Evolutionary conservation across 305 asterid genomes (phyloP).

Genomic region (Petunia hybrid): DNA sequence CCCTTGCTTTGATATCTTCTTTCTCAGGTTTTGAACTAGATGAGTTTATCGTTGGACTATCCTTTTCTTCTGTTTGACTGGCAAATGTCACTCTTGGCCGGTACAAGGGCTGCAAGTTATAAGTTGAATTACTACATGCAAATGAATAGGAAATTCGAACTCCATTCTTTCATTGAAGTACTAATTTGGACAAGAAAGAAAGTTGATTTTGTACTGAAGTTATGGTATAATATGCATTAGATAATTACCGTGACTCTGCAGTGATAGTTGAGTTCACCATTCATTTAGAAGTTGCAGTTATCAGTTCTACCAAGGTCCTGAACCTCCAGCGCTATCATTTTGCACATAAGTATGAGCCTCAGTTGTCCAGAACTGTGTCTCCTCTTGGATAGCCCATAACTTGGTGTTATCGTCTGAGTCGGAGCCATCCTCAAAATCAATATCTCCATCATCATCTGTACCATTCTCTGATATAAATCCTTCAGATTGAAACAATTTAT

Average conservation of each 20-base stretch:
- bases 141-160: constrained; percentile 10
- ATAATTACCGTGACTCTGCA: constrained; percentile 68
- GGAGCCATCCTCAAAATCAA: constrained; percentile 30
- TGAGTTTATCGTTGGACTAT: constrained; percentile 33
- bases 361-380: too few species aligned
- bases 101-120: constrained; percentile 52
- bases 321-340: too few species aligned
- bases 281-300: constrained; percentile 45
- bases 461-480: constrained; percentile 42
- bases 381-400: too few species aligned
- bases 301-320: too few species aligned
- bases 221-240: constrained; percentile 8
- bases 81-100: constrained; percentile 71
- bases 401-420: background rate
- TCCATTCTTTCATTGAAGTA: background rate
- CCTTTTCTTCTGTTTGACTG: constrained; percentile 37
- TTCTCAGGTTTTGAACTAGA: constrained; percentile 4
- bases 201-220: background rate
- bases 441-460: constrained; percentile 37
- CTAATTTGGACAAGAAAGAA: background rate
- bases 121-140: constrained; percentile 4
- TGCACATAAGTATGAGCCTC: too few species aligned
- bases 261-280: constrained; percentile 61
- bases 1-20: background rate
- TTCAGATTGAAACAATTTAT: constrained; percentile 65